phyloP scores from a whole-genome alignment of 164 flowering plant genomes.

The Echeveria elegans region DNA sequence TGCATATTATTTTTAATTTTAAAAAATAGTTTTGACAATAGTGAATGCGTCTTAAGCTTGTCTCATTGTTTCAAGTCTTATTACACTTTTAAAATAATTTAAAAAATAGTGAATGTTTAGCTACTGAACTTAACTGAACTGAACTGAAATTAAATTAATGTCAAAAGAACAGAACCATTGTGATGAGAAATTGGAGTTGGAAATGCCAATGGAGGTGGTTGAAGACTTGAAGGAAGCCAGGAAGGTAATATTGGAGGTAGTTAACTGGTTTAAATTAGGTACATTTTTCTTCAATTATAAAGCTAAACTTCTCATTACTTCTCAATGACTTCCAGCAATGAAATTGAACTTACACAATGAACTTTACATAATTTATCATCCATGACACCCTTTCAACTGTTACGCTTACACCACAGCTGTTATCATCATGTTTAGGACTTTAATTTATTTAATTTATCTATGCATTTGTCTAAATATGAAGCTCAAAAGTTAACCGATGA shows the following conservation, averaged over 20 bases:
- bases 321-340: neutral
- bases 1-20: too few relatives aligned
- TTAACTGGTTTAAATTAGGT: neutral
- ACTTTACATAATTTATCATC: too few relatives aligned
- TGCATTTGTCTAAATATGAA: too few relatives aligned
- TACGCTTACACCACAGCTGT: neutral
- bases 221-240: neutral
- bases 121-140: too few relatives aligned
- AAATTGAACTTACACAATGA: neutral
- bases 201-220: neutral
- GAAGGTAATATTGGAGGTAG: neutral
- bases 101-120: too few relatives aligned
- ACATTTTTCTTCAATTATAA: neutral
- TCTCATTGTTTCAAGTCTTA: too few relatives aligned
- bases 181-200: neutral
- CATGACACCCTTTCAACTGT: neutral
- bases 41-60: too few relatives aligned
- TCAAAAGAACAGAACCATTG: too few relatives aligned
- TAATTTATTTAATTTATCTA: neutral
- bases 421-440: neutral
- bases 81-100: too few relatives aligned
- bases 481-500: neutral
- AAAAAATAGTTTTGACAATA: too few relatives aligned
- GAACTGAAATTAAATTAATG: too few relatives aligned
- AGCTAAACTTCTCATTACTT: too few relatives aligned